Conservation (phyloP, 73 alveolate genomes). For the Blepharisma stoltei region DNA sequence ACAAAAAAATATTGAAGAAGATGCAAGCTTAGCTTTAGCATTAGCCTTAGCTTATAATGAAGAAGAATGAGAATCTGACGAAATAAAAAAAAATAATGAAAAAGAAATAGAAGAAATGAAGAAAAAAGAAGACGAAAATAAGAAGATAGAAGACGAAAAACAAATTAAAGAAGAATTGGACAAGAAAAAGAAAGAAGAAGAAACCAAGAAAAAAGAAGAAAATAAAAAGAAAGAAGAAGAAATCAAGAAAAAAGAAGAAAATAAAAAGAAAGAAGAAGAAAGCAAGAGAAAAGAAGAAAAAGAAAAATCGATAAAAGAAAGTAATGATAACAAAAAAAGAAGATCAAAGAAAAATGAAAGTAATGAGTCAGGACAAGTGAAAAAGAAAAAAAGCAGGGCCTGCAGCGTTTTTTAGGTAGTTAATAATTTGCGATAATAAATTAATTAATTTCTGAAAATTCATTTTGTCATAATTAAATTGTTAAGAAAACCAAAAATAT, state of each 20-base stretch:
- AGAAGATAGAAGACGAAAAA: not conserved
- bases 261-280: not conserved
- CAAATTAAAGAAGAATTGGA: not conserved
- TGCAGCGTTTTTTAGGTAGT: no score
- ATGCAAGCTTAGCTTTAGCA: no score
- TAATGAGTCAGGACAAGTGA: no score
- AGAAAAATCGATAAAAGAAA: no score
- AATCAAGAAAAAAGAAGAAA: not conserved
- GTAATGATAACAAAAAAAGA: no score
- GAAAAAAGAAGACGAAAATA: conserved; percentile 6
- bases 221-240: not conserved
- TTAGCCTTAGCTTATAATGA: not conserved
- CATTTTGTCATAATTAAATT: no score
- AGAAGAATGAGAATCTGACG: not conserved
- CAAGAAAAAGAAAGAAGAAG: not conserved
- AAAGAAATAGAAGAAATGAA: not conserved
- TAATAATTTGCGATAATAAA: no score
- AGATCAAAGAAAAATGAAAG: no score
- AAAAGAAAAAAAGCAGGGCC: no score
- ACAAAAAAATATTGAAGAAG: no score
- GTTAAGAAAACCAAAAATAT: no score
- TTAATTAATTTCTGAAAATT: no score
- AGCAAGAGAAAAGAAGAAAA: not conserved
- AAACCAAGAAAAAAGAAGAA: conserved; percentile 1
- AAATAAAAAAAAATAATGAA: not conserved